These are phyloP conservation scores for Cunninghamia lanceolata DNA, from an alignment of 75 land plant genomes.

Conservation along the genomic window DNA sequence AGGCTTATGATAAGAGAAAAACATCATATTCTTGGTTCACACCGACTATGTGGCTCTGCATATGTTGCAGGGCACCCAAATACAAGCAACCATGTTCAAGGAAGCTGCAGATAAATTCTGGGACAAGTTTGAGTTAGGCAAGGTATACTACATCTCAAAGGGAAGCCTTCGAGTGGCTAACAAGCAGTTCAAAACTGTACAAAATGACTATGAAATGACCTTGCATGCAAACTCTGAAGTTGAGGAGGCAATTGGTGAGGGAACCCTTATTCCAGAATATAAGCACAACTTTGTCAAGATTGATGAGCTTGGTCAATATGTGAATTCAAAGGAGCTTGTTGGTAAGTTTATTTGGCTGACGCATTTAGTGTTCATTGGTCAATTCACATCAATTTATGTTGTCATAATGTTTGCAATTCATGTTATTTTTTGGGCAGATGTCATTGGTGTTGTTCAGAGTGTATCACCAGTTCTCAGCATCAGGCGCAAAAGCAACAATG, in stretches of 20 bases:
- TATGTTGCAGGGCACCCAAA: conserved; percentile 84
- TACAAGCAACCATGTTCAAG: conserved; percentile 97
- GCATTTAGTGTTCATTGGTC: not conserved
- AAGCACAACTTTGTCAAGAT: conserved; percentile 75
- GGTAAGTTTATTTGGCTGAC: conserved; percentile 41
- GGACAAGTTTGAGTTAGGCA: conserved; percentile 76
- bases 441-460: conserved; percentile 81
- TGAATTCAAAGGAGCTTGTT: conserved; percentile 78
- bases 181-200: conserved; percentile 80
- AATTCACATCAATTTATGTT: not conserved
- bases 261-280: conserved; percentile 54
- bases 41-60: conserved; percentile 5
- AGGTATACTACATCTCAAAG: conserved; percentile 91
- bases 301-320: conserved; percentile 75
- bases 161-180: conserved; percentile 84
- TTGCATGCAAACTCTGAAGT: conserved; percentile 77
- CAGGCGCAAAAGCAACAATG: conserved; percentile 78
- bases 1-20: not conserved
- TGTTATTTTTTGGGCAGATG: conserved; percentile 44
- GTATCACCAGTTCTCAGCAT: conserved; percentile 72
- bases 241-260: conserved; percentile 70
- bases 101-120: conserved; percentile 89
- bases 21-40: not conserved
- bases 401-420: not conserved
- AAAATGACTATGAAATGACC: conserved; percentile 98